A percentile compares a stretch with the other conserved stretches of the same genome.
phyloP scores from a whole-genome alignment of 106 monocot genomes.

The Ottelia alismoides region DNA sequence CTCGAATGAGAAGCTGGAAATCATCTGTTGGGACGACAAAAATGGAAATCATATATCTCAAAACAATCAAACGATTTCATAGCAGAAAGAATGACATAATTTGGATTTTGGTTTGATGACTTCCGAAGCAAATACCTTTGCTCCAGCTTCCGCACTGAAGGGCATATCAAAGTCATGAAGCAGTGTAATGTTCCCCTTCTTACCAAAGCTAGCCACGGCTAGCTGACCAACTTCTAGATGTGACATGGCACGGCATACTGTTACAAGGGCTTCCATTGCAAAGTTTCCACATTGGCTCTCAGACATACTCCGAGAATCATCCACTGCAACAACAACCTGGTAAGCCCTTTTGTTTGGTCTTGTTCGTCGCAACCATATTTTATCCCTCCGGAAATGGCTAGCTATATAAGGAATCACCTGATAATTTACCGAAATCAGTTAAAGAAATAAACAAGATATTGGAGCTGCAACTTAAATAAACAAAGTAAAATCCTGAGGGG shows the following conservation, averaged over 20 bases:
- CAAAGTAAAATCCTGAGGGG: too few species aligned
- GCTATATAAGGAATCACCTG: constrained; percentile 96
- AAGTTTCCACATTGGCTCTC: constrained; percentile 59
- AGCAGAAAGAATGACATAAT: too few species aligned
- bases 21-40: constrained; percentile 53
- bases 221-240: constrained; percentile 89
- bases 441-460: too few species aligned
- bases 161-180: constrained; percentile 82
- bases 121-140: constrained; percentile 34
- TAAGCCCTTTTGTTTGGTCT: constrained; percentile 86
- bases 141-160: constrained; percentile 68
- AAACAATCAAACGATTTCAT: too few species aligned
- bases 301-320: constrained; percentile 93
- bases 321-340: constrained; percentile 85
- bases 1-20: constrained; percentile 78
- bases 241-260: constrained; percentile 89
- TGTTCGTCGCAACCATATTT: constrained; percentile 92
- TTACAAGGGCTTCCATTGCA: constrained; percentile 72
- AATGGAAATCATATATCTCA: too few species aligned
- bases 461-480: too few species aligned
- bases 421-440: background rate
- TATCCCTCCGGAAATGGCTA: constrained; percentile 83
- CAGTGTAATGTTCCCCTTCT: constrained; percentile 59
- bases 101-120: too few species aligned
- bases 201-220: constrained; percentile 81